phyloP scores from a whole-genome alignment of 441 rosid species.

The Mallotus japonicus region DNA sequence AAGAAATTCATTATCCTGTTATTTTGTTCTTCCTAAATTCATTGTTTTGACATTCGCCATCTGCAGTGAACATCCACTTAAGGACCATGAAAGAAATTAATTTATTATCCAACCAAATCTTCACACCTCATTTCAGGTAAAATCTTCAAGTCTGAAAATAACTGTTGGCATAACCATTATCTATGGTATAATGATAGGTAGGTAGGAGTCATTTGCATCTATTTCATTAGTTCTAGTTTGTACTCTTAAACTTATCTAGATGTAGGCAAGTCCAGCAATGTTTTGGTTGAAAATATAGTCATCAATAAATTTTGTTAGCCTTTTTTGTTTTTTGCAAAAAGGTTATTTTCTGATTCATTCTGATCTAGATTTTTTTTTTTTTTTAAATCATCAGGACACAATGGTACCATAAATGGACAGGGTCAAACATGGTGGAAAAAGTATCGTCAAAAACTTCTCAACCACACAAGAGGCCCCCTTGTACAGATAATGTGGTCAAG shows the following conservation, averaged over 20 bases:
- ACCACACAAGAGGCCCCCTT: slow-evolving; percentile 90
- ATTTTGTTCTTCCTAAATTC: too few relatives aligned
- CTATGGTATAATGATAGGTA: background rate
- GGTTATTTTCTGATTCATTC: background rate
- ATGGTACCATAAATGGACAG: slow-evolving; percentile 95
- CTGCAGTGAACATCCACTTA: too few relatives aligned
- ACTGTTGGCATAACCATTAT: background rate
- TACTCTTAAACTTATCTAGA: background rate
- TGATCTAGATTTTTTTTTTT: slow-evolving; percentile 9
- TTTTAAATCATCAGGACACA: slow-evolving; percentile 61
- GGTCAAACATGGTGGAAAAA: slow-evolving; percentile 96
- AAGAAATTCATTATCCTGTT: too few relatives aligned
- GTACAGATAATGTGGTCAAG: slow-evolving; percentile 96
- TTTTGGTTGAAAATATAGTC: background rate
- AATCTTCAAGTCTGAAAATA: background rate
- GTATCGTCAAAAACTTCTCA: slow-evolving; percentile 84
- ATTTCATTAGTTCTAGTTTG: slow-evolving; percentile 8
- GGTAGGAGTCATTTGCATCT: background rate
- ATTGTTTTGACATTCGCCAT: too few relatives aligned
- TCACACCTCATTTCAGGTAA: background rate
- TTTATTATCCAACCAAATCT: background rate
- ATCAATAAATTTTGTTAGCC: slow-evolving; percentile 13
- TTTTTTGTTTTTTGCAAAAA: slow-evolving; percentile 11
- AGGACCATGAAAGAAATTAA: background rate
- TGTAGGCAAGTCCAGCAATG: slow-evolving; percentile 5